These are phyloP conservation scores for Furcasterigmium furcatum DNA, from an alignment of 2,329 filamentous ascomycete genomes.

Conservation along the genomic window DNA sequence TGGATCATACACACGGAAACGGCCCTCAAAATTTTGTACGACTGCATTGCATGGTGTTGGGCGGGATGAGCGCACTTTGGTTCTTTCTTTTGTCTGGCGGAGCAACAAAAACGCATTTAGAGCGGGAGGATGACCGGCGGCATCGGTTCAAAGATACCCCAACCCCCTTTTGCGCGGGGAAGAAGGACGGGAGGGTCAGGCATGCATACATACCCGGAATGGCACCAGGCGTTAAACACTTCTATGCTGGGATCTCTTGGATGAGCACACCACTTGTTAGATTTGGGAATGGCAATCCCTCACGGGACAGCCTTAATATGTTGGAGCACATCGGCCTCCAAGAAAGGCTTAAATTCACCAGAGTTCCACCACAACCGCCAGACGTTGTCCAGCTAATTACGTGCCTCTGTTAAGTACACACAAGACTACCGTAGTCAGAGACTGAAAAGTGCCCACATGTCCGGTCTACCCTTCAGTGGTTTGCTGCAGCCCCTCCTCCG, in stretches of 20 bases:
- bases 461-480: constrained; percentile 36
- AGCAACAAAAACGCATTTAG: neutral
- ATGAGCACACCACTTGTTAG: no score
- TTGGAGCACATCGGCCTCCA: no score
- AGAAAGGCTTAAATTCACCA: no score
- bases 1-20: neutral
- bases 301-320: no score
- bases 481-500: constrained; percentile 54
- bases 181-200: neutral
- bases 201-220: neutral
- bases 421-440: neutral
- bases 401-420: no score
- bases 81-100: neutral
- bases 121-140: neutral
- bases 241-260: no score
- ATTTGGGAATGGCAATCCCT: no score
- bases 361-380: no score
- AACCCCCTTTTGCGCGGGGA: neutral
- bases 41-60: neutral
- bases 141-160: neutral
- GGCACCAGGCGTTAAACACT: neutral
- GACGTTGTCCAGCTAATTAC: no score
- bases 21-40: neutral
- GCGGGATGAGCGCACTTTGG: neutral
- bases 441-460: neutral